A percentile compares a stretch with the other conserved stretches of the same genome.
Evolutionary conservation across 371 early-diverging fungal genomes (phyloP).

Genomic region (Saksenaea oblongispora): DNA sequence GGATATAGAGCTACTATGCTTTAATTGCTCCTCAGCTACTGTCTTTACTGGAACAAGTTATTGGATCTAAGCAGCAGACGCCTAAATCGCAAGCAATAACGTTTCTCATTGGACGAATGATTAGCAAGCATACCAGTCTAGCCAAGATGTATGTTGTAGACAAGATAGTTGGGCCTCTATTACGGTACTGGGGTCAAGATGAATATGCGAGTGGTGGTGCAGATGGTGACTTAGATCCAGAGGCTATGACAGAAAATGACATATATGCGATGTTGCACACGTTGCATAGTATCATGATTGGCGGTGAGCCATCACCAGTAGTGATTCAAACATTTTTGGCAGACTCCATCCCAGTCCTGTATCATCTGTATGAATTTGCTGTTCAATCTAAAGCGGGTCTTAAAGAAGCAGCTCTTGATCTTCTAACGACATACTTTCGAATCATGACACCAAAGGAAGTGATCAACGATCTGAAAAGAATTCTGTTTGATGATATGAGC

Average conservation of each 20-base stretch:
- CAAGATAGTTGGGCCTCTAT: constrained; percentile 45
- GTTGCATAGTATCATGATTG: constrained; percentile 58
- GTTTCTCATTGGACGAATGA: constrained; percentile 57
- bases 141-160: constrained; percentile 56
- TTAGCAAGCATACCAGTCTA: constrained; percentile 50
- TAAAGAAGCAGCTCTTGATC: constrained; percentile 48
- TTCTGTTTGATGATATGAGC: constrained; percentile 52
- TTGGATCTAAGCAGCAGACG: constrained; percentile 17
- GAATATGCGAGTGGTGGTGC: constrained; percentile 12
- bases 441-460: constrained; percentile 53
- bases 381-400: constrained; percentile 52
- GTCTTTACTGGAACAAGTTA: constrained; percentile 19
- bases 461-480: constrained; percentile 50
- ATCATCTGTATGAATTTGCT: constrained; percentile 63
- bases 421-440: constrained; percentile 55
- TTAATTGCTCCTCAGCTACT: constrained; percentile 60
- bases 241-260: constrained; percentile 44
- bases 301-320: constrained; percentile 66
- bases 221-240: constrained; percentile 27
- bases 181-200: constrained; percentile 29
- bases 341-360: constrained; percentile 54
- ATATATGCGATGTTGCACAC: constrained; percentile 41
- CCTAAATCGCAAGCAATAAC: constrained; percentile 49
- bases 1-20: constrained; percentile 46
- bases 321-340: constrained; percentile 57